Base-by-base conservation (phyloP, 2,329 filamentous ascomycete species). In the Stagonosporopsis tanaceti region DNA sequence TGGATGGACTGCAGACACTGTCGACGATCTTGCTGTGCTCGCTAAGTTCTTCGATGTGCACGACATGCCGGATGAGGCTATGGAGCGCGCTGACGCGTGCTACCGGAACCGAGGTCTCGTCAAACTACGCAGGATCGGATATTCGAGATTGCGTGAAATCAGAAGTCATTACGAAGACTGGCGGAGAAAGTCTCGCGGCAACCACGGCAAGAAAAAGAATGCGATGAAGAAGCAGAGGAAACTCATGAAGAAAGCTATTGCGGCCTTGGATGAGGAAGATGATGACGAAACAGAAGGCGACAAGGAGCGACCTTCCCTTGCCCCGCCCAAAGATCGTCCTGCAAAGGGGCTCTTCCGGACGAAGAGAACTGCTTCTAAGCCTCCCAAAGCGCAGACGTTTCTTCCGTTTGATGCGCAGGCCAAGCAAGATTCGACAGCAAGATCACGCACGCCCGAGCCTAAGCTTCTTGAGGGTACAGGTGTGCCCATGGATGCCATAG, bases 1-100 rank as follows among this genome's bases (percentile, higher is more conserved):
- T 35, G 86, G 92, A 48, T 84, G 87, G 57, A 90, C 96, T 61
- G 80, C 87, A 41, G 81, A 86, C 38, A 88, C 89, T 56, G 87
- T 94, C 45, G 89, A 93, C 60, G 91, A 92, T 37, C 88, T 92
- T 37, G 87, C 91, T 28, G 87, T 92, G 66, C 81, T 97, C 9
- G 92, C 92, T 12, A 93, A 90, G 67, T 86, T 97, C 75, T 97
- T 96, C 69, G 92, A 96, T 72, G 72, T 74, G 59, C 62, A 87
- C 84, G 61, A 84, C 85, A 41, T 88, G 88, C 61, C 86, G 89
- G 77, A 87, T 85, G 71, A 72, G 45, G 72, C 74, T 34, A 64
- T 67, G 55, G 60, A 68, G 37, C 68, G 71, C 47, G 74, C 65
- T 22, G 89, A 93, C 67, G 87, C 92, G 68, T 93, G 93, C 1